Evolutionary conservation across 148 eudicot genomes (phyloP), one percentile per base, ranked within the genome.

Genomic region (Diospyros kaki): DNA sequence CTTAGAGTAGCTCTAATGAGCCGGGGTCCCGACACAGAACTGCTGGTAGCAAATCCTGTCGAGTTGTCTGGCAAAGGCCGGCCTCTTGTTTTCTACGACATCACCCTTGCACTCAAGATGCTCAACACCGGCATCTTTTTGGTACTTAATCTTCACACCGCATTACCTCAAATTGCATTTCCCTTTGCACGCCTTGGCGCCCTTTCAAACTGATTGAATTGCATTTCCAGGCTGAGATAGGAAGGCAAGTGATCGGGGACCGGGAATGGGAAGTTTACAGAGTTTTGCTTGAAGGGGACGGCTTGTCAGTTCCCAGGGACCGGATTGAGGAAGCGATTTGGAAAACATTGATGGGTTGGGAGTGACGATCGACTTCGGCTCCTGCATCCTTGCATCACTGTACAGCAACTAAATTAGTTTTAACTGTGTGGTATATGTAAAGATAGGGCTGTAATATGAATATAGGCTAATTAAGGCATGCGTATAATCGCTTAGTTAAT

Each of bases 11-110:
- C 77, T 52, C 6, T 83, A 74, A 78, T 83, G 58, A 83, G 76
- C 74, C 86, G 89, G 9, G 89, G 89, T n/a, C 89, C 89, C 39
- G 89, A 86, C 64, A 74, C 79, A 2, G 89, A 86, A 58, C 59
- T 86, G 66, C 76, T 86, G 13, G 89, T 86, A 14, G 89, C 84
- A 54, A 86, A 86, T 46, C 89, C 89, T 14, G 84, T 86, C 10
- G 89, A 86, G 64, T 75, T 86, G 74, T 86, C 86, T 64, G 84
- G 89, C 13, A 83, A 76, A 72, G 89, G 89, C 2, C 84, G 89
- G 56, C 89, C 89, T 17, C 76, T 83, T 60, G 89, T 86, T 15
- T 83, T 86, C 77, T 65, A 81, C 56, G 89, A 86, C 52, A 83
- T 86, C 44, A 86, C 89, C 14, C 81, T 86, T 43, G 89, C 89